Evolutionary conservation across 2,329 filamentous ascomycete genomes (phyloP).

Genomic region (Decorospora gaudefroyi): DNA sequence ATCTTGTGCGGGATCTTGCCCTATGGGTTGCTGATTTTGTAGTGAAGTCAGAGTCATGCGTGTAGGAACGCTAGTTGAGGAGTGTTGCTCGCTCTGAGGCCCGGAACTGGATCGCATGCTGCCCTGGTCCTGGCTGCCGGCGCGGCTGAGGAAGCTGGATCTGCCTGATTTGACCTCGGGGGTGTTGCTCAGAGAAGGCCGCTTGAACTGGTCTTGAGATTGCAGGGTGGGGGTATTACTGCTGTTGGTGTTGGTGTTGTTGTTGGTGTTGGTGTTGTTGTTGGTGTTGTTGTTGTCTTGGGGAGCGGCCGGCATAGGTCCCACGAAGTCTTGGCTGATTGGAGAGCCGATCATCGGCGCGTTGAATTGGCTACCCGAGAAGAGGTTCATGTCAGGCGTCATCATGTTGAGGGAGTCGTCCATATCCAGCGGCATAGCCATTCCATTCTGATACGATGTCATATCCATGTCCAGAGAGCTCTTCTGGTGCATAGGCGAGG

Average conservation of each 20-base stretch:
- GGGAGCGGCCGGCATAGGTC: constrained; percentile 38
- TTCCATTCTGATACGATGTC: constrained; percentile 49
- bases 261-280: no score
- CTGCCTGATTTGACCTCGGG: constrained; percentile 34
- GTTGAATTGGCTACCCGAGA: constrained; percentile 47
- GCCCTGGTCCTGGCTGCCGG: constrained; percentile 35
- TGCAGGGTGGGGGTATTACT: no score
- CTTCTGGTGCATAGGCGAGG: constrained; percentile 50
- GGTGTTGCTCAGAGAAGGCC: constrained; percentile 34
- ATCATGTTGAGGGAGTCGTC: constrained; percentile 45
- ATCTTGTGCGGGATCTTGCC: constrained; percentile 27
- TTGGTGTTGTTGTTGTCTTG: constrained; percentile 38
- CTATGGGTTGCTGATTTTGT: constrained; percentile 33
- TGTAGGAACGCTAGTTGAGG: constrained; percentile 27
- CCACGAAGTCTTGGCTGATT: constrained; percentile 43
- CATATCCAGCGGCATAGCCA: constrained; percentile 54
- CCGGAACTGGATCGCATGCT: constrained; percentile 32
- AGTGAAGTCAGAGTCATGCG: constrained; percentile 35
- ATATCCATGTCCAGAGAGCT: constrained; percentile 51
- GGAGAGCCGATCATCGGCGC: constrained; percentile 50
- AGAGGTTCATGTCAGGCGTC: constrained; percentile 48
- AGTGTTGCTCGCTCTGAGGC: constrained; percentile 32
- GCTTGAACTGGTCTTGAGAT: constrained; percentile 36
- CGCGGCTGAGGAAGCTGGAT: constrained; percentile 32
- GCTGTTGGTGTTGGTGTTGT: no score